Conservation (phyloP, 1,284 basidiomycete species). For the Cutaneotrichosporon dermatis region DNA sequence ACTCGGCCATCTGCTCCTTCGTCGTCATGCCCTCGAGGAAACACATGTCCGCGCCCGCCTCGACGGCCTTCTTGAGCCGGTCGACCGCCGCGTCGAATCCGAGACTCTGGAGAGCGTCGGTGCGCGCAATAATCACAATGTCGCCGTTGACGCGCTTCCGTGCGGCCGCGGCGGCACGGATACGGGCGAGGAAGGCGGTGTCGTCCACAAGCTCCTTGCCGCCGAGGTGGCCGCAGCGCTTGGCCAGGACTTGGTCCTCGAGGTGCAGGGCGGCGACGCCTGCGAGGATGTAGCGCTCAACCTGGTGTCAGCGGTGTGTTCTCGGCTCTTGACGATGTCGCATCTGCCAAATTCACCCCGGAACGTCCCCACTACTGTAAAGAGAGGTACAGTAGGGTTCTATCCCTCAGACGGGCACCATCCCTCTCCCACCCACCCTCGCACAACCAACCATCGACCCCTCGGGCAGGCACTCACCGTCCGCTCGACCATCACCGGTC, state of each 20-base stretch:
- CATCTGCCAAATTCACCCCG: no score
- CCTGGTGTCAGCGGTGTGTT: slow-evolving; percentile 39
- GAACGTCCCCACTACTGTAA: no score
- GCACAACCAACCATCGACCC: no score
- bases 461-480: slow-evolving; percentile 4
- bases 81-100: slow-evolving; percentile 54
- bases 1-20: slow-evolving; percentile 60
- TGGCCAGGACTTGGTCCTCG: slow-evolving; percentile 77
- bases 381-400: no score
- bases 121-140: slow-evolving; percentile 74
- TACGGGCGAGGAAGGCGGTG: slow-evolving; percentile 52
- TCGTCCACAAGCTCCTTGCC: slow-evolving; percentile 66
- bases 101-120: slow-evolving; percentile 68
- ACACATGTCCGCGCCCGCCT: slow-evolving; percentile 69
- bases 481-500: slow-evolving; percentile 60
- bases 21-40: slow-evolving; percentile 77
- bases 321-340: no score
- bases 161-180: slow-evolving; percentile 69
- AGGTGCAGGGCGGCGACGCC: slow-evolving; percentile 74
- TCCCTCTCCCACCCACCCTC: no score
- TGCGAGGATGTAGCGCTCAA: slow-evolving; percentile 63
- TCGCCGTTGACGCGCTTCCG: slow-evolving; percentile 61
- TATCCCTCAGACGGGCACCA: no score
- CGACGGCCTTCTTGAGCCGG: slow-evolving; percentile 52
- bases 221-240: slow-evolving; percentile 73